Conservation (phyloP, 192 early-diverging fungal species). For the Chytriomyces sp. region DNA sequence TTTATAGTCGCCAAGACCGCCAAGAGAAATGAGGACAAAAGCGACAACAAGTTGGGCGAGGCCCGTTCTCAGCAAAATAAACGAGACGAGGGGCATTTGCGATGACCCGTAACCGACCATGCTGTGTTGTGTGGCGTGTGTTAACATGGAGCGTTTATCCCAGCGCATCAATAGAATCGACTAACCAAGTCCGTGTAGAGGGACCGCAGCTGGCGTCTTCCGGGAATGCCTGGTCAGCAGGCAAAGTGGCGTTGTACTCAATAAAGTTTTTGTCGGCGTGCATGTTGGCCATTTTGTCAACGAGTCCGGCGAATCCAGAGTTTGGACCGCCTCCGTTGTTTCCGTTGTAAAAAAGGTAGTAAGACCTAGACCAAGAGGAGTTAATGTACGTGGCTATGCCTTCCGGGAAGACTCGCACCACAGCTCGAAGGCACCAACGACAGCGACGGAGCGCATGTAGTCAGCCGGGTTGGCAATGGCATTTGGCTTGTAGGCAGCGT, state of each 20-base stretch:
- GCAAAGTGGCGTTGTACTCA: constrained; percentile 2
- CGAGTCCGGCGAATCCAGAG: constrained; percentile 7
- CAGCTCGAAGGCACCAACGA: not conserved
- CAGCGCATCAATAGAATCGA: not conserved
- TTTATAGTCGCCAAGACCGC: constrained; percentile 4
- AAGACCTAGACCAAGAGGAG: not conserved
- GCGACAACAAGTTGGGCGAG: not conserved
- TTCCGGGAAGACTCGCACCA: not conserved
- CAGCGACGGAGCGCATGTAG: constrained; percentile 2
- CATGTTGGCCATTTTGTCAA: constrained; percentile 1
- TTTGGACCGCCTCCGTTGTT: constrained; percentile 11
- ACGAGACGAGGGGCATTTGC: not conserved
- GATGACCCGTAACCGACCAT: not conserved
- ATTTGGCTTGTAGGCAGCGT: constrained; percentile 3
- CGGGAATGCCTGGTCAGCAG: not conserved
- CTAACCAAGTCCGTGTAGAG: not conserved
- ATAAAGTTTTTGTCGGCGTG: not conserved
- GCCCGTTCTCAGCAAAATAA: not conserved
- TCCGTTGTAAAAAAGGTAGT: constrained; percentile 16
- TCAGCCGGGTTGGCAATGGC: not conserved
- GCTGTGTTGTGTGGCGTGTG: not conserved
- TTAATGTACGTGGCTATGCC: not conserved
- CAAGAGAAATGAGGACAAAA: not conserved
- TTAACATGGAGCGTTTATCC: not conserved
- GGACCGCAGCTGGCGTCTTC: not conserved